phyloP scores from a whole-genome alignment of 306 rosid species.

The Alnus glutinosa region DNA sequence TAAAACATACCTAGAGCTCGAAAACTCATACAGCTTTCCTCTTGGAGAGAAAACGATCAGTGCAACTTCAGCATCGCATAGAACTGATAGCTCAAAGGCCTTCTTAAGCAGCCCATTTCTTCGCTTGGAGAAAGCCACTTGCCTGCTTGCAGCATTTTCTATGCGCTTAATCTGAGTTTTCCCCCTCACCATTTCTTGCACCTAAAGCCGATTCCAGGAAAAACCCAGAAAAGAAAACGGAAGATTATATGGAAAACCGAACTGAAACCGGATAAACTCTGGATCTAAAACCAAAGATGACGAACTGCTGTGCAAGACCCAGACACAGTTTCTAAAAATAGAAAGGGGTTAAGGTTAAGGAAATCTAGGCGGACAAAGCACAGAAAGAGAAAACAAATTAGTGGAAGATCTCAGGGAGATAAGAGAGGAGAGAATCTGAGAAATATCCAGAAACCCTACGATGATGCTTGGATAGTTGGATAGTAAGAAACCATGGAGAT shows the following conservation, averaged over 20 bases:
- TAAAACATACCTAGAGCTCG: constrained; percentile 65
- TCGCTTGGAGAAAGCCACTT: constrained; percentile 87
- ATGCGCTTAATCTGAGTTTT: constrained; percentile 93
- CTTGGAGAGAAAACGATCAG: constrained; percentile 79
- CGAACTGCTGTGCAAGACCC: background rate
- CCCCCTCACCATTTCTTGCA: constrained; percentile 73
- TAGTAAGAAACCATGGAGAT: background rate
- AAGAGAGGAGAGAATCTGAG: constrained; percentile 8
- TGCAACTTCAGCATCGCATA: constrained; percentile 96
- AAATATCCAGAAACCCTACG: constrained; percentile 38
- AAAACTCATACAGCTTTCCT: constrained; percentile 89
- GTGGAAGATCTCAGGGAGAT: constrained; percentile 20
- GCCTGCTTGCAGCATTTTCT: constrained; percentile 83
- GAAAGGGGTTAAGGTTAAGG: constrained; percentile 7
- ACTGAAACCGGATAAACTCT: constrained; percentile 18
- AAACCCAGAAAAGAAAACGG: constrained; percentile 9
- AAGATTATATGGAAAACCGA: constrained; percentile 14
- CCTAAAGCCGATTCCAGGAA: background rate
- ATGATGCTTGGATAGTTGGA: background rate
- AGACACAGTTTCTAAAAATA: constrained; percentile 26
- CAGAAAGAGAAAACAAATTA: constrained; percentile 2
- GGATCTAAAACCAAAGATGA: constrained; percentile 1
- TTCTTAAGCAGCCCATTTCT: constrained; percentile 88
- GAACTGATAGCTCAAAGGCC: constrained; percentile 88
- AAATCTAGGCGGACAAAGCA: constrained; percentile 4